Evolutionary conservation across 2,329 filamentous ascomycete genomes (phyloP), one percentile per base, ranked within the genome.

Genomic region (Diaporthe ilicicola): DNA sequence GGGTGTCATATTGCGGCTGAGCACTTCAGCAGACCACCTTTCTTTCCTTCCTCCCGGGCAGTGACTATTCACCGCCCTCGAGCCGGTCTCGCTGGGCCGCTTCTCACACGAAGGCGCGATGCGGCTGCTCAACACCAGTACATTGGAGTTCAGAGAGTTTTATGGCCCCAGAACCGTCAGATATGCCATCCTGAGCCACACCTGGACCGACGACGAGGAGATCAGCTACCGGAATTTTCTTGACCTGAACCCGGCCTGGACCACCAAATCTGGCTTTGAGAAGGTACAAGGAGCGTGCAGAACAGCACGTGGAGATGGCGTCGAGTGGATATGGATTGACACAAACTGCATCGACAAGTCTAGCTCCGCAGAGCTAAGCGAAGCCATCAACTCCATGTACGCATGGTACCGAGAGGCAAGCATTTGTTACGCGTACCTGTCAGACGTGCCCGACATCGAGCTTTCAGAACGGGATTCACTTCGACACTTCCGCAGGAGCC

Each of bases 111-210:
- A 44, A 15, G 6, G 55, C 55, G 55, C 39, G 19, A 72, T 73
- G 48, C 37, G 50, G 19, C 67, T 70, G 6, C 68, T 64, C 13
- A 62, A 66, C 10, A 69, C 54, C 13, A 62, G 19, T 9, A 65
- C 61, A 10, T 29, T 69, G 6, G 48, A 19, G 37, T 61, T 66
- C 24, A 22, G 50, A 3, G 48, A 69, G 48, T 54, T 61, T 3
- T 44, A 70, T n/a, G 24, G 37, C n/a, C 55, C 50, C 53, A 42
- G 29, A 15, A 34, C 61, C 19, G 22, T 44, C 8, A 50, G 29
- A 2, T 78, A 79, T 27, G 76, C 76, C 5, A 77, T 77, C 6
- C 72, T 78, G 19, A 78, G 76, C 5, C 77, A 79, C 68, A 78
- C 74, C 0, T 79, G 76, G 77, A 19, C 3, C 4, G 76, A 70